Evolutionary conservation across 179 eudicot species (phyloP), one percentile per base, ranked within the genome.

Genomic region (Silene vulgaris): DNA sequence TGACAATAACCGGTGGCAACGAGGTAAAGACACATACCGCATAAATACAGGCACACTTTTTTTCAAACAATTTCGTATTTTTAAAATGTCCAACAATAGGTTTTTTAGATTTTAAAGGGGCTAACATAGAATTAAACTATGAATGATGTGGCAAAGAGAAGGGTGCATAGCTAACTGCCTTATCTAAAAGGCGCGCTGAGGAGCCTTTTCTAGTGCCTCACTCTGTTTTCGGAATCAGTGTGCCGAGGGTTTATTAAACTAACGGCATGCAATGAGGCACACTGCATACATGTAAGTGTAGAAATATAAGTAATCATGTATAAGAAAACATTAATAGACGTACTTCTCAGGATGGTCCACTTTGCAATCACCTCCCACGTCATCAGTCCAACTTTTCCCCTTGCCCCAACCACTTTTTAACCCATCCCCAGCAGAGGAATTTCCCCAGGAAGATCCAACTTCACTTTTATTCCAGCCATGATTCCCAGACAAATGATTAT

Each of bases 401-500:
- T 40, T 40, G 48, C 48, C 48, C 48, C 48, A 40, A 40, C 48
- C 48, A 40, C 48, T 40, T 8, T 40, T 40, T 40, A 40, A 40
- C 12, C 48, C 48, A 40, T 40, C 48, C 48, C 48, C 48, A 40
- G 48, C 48, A 40, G 48, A 40, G 48, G 48, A 40, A 40, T 40
- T 40, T 40, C 48, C 48, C 48, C 48, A 40, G 48, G 48, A 40
- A 40, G 48, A 40, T 40, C 48, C 48, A 40, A 11, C 71, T 57
- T 75, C 82, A 29, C 62, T 73, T 40, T 20, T 37, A 16, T 50
- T 80, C 79, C 86, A 77, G 40, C 75, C 66, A 30, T 56, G 40
- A 37, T 48, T 60, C 40, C 64, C 69, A 69, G 73, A 74, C 16
- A 68, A 65, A 35, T 23, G n/a, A 67, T 20, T 69, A 65, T 74